Base-by-base conservation (phyloP, 768 basidiomycete genomes). In the Suillus americanus region DNA sequence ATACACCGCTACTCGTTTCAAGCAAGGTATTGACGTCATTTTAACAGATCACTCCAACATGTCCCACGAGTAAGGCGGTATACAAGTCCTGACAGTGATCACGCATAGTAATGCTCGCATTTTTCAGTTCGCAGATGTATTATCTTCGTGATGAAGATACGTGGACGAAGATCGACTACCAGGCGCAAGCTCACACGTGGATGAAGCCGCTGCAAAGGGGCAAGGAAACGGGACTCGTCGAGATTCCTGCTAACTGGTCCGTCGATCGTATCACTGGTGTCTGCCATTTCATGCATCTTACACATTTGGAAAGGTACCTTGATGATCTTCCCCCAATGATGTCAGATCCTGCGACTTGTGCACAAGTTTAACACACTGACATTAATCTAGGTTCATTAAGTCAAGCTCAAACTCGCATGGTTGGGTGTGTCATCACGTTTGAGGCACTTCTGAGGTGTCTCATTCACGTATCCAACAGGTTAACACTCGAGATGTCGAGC, bases 261-360 rank as follows among this genome's bases (percentile, higher is more conserved):
- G 71, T 63, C 20, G 3, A 41, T 33, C 12, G 7, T 7, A 35
- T 60, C n/a, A 30, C 33, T 23, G 18, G 28, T 45, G 18, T 51
- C 43, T 20, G 28, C 5, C 41, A 48, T 2, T 6, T 38, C 4
- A 63, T 37, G 18, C 4, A 43, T 48, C 60, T 20, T 13, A 46
- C 30, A 4, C 45, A 9, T 9, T 28, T 16, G n/a, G 14, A 30
- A 46, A 85, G 85, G 84, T 87, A 88, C 73, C 79, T 90, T 20
- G 89, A 91, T 62, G 90, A 91, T 72, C 79, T 92, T 18, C 89
- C 89, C 10, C 89, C 89, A 0, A 87, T 89, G 87, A 87, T 89
- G 88, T 86, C 63, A 64, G 81, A 66, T 18, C 5, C 3, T 23
- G 4, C 10, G 13, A 28, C 33, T 20, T 38, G 8, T 9, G 37